Conservation (phyloP, 2,329 filamentous ascomycete genomes). For the Aureobasidium lini region DNA sequence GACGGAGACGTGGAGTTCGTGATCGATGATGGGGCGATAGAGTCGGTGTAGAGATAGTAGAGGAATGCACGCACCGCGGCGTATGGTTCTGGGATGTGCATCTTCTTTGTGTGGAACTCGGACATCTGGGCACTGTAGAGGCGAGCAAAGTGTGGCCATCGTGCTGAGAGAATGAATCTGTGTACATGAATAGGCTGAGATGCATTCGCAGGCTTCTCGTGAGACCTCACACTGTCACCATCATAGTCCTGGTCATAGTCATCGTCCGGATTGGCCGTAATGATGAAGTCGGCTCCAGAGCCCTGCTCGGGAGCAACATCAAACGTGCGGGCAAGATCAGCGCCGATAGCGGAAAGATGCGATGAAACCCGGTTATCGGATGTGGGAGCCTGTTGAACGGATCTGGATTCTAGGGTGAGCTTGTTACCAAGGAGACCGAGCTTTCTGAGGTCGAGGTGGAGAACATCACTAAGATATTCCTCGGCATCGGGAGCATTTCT, state of each 20-base stretch:
- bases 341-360: constrained; percentile 60
- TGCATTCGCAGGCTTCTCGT: constrained; percentile 37
- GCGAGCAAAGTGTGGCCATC: constrained; percentile 93
- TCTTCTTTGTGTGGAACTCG: constrained; percentile 92
- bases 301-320: constrained; percentile 76
- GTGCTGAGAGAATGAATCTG: constrained; percentile 84
- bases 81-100: constrained; percentile 97
- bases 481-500: constrained; percentile 66
- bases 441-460: constrained; percentile 84
- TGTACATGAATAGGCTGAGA: constrained; percentile 90
- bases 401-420: constrained; percentile 30
- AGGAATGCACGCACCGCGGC: constrained; percentile 89
- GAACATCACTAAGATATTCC: constrained; percentile 88
- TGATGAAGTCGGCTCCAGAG: constrained; percentile 81
- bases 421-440: constrained; percentile 87
- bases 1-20: constrained; percentile 25
- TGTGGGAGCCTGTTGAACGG: constrained; percentile 38
- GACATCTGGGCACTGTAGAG: constrained; percentile 92
- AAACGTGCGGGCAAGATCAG: constrained; percentile 79
- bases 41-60: constrained; percentile 95
- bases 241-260: constrained; percentile 20
- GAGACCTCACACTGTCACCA: constrained; percentile 32
- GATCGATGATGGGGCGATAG: constrained; percentile 48
- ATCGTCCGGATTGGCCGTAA: constrained; percentile 79
- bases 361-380: constrained; percentile 46